Evolutionary conservation across 352 stramenopile species (phyloP), one percentile per base, ranked within the genome.

Genomic region (Globisporangium orthogonon): DNA sequence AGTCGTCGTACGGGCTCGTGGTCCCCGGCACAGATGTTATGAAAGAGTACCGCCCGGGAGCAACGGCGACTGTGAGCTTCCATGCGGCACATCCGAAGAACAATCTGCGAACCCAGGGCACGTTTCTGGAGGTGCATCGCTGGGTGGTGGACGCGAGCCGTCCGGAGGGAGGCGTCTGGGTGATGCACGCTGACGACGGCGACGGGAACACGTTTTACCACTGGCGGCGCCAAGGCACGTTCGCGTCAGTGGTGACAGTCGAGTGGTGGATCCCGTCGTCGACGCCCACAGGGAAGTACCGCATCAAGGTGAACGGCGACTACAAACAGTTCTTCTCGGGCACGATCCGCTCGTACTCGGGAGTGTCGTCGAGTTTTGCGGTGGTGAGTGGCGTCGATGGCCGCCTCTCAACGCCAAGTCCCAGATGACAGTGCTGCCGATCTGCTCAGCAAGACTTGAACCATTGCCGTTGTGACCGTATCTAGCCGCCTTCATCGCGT

Each of bases 61-160:
- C 73, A 14, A 88, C 76, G 0, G 80, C 88, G 17, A 74, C 68
- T 7, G 74, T 81, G 23, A 65, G 63, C 29, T 94, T 94, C 64
- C 74, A 91, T 46, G 83, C 73, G 17, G 83, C 78, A 7, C 83
- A 94, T 49, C 85, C 84, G 3, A 92, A 92, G 61, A 94, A 94
- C 68, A 83, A 88, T 35, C 58, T 94, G 46, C 70, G 76, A 35
- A 91, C 70, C 0, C 80, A 93, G 52, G 68, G 76, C 9, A 90
- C 83, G 44, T 94, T 93, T 55, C 52, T 92, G 2, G 82, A 91
- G 58, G 74, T 94, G 11, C 78, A 94, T 15, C 71, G 75, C 10
- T 91, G 78, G 78, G 54, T 83, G n/a, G 33, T 47, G 2, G 77
- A 89, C 59, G 51, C 17, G 4, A 65, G 52, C 41, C 73, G 73